Evolutionary conservation across 495 filamentous ascomycete genomes (phyloP).

Genomic region (Podospora australis): DNA sequence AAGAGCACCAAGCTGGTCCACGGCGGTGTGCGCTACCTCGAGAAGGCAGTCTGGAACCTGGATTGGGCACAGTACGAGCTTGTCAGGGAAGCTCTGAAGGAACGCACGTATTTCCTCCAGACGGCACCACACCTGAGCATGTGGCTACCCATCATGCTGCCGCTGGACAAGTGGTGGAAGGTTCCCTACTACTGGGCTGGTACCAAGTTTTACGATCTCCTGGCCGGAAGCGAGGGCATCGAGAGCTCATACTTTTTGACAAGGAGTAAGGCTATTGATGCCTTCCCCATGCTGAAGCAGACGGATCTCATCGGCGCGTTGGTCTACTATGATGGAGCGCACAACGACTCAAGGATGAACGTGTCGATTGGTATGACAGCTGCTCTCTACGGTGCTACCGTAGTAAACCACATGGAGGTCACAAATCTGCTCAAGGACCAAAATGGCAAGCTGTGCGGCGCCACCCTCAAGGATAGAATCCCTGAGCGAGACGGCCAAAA

Average conservation of each 20-base stretch:
- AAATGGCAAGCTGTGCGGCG: slow-evolving; percentile 72
- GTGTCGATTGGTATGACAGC: slow-evolving; percentile 94
- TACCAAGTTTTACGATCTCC: slow-evolving; percentile 89
- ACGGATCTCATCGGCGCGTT: slow-evolving; percentile 81
- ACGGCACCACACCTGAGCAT: slow-evolving; percentile 91
- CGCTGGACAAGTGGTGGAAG: slow-evolving; percentile 94
- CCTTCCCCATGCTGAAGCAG: slow-evolving; percentile 95
- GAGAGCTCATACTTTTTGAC: slow-evolving; percentile 96
- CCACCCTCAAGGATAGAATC: slow-evolving; percentile 69
- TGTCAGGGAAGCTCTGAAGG: slow-evolving; percentile 90
- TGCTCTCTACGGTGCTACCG: slow-evolving; percentile 84
- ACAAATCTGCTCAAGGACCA: slow-evolving; percentile 75
- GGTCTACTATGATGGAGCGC: slow-evolving; percentile 97
- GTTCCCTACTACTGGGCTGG: slow-evolving; percentile 96
- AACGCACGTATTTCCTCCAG: slow-evolving; percentile 91
- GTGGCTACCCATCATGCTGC: slow-evolving; percentile 98
- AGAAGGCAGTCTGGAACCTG: slow-evolving; percentile 94
- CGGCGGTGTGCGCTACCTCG: slow-evolving; percentile 90
- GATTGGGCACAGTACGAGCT: slow-evolving; percentile 94
- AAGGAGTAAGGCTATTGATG: slow-evolving; percentile 87
- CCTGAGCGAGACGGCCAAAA: slow-evolving; percentile 45
- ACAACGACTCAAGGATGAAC: slow-evolving; percentile 99
- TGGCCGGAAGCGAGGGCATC: slow-evolving; percentile 93
- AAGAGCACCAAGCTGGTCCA: slow-evolving; percentile 98
- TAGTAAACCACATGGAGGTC: slow-evolving; percentile 91